These are phyloP conservation scores for Mycena polygramma DNA, from an alignment of 768 basidiomycete species.

Conservation along the genomic window DNA sequence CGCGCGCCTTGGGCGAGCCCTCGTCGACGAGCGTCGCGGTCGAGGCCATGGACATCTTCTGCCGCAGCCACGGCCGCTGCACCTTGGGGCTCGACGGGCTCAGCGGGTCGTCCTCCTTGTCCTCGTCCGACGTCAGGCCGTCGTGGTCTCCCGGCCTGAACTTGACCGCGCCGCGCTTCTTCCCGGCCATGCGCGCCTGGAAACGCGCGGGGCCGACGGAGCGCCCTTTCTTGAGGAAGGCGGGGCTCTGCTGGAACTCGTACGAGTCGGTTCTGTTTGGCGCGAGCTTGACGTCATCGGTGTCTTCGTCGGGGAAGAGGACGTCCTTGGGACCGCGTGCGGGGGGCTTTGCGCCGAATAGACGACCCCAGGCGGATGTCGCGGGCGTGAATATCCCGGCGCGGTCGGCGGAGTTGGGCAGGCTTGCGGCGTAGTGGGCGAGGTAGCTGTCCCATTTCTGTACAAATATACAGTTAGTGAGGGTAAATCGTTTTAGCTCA, in stretches of 20 bases:
- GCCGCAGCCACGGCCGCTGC: slow-evolving; percentile 41
- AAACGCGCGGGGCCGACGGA: slow-evolving; percentile 38
- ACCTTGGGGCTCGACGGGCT: slow-evolving; percentile 33
- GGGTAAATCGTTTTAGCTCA: too few relatives aligned
- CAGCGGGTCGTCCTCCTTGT: slow-evolving; percentile 42
- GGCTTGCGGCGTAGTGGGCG: slow-evolving; percentile 65
- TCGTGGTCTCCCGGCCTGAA: slow-evolving; percentile 39
- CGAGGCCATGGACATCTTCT: slow-evolving; percentile 41
- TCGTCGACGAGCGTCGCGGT: slow-evolving; percentile 43
- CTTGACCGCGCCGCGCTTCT: slow-evolving; percentile 44
- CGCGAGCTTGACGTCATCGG: slow-evolving; percentile 38
- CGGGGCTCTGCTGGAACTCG: slow-evolving; percentile 43
- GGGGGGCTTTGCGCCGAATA: slow-evolving; percentile 48
- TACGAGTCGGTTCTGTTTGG: slow-evolving; percentile 31
- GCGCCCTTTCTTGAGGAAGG: slow-evolving; percentile 40
- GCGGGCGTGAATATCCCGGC: slow-evolving; percentile 71
- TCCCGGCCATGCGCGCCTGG: slow-evolving; percentile 32
- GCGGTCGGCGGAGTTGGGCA: slow-evolving; percentile 66
- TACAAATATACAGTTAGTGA: too few relatives aligned
- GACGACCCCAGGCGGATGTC: slow-evolving; percentile 65
- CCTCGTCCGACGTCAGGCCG: slow-evolving; percentile 43
- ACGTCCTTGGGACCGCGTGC: slow-evolving; percentile 41
- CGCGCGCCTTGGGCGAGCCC: slow-evolving; percentile 30
- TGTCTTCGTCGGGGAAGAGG: slow-evolving; percentile 45
- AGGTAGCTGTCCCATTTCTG: slow-evolving; percentile 83